Percentiles rank a stretch among this genome's conserved stretches.
These are phyloP conservation scores for Zasmidium cellare DNA, from an alignment of 2,329 filamentous ascomycete genomes.

Conservation along the genomic window DNA sequence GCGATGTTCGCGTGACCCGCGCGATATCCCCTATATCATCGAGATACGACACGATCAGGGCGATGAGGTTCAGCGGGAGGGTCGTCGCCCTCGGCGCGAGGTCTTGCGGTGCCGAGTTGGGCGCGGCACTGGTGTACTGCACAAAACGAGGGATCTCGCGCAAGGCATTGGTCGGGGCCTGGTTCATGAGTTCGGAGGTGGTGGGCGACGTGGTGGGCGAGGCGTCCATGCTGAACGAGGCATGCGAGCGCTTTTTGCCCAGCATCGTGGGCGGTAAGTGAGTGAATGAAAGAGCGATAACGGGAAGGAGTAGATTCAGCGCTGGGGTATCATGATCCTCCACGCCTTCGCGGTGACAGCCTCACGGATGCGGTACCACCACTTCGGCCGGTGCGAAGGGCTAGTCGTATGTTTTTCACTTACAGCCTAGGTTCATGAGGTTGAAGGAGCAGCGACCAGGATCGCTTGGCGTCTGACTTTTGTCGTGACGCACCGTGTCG, in stretches of 20 bases:
- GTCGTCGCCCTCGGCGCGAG: constrained; percentile 17
- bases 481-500: background rate
- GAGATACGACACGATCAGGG: constrained; percentile 57
- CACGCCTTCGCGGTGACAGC: background rate
- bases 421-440: no score
- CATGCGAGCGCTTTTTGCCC: constrained; percentile 6
- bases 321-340: background rate
- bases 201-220: background rate
- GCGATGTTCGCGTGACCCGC: constrained; percentile 59
- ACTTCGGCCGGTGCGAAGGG: background rate
- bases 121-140: constrained; percentile 29
- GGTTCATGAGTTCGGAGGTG: constrained; percentile 1
- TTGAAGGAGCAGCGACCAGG: background rate
- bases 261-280: background rate
- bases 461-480: background rate
- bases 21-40: constrained; percentile 61
- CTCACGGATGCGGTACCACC: background rate
- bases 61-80: constrained; percentile 60
- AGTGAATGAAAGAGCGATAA: background rate
- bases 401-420: no score
- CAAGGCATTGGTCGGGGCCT: constrained; percentile 10
- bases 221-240: background rate
- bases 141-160: constrained; percentile 28
- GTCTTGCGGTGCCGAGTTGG: constrained; percentile 9
- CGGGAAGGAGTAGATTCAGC: background rate